Conservation (phyloP, 2,329 filamentous ascomycete genomes). For the Tolypocladium inflatum region DNA sequence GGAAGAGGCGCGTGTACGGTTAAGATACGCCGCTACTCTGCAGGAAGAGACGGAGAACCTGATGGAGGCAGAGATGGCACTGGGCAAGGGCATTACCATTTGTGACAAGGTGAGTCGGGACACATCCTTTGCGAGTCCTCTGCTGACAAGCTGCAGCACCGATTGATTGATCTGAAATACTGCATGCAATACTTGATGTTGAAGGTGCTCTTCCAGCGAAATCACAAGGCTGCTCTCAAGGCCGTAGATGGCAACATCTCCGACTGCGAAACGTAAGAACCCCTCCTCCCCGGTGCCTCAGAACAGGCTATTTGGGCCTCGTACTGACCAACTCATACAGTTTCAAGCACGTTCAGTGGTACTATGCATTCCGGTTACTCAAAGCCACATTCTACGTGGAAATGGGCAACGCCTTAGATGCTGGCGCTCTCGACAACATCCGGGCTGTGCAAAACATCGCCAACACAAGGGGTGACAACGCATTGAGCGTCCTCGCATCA, state of each 20-base stretch:
- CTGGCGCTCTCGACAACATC: slow-evolving; percentile 59
- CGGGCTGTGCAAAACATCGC: slow-evolving; percentile 52
- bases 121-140: neutral
- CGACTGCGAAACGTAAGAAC: slow-evolving; percentile 53
- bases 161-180: slow-evolving; percentile 57
- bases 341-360: slow-evolving; percentile 61
- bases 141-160: slow-evolving; percentile 19
- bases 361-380: slow-evolving; percentile 67
- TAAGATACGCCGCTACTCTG: slow-evolving; percentile 63
- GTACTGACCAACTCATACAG: slow-evolving; percentile 16
- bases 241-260: slow-evolving; percentile 59
- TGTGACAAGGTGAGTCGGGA: slow-evolving; percentile 48
- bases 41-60: slow-evolving; percentile 69
- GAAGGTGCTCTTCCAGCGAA: slow-evolving; percentile 61
- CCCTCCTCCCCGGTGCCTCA: neutral
- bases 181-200: slow-evolving; percentile 66
- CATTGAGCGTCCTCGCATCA: slow-evolving; percentile 55
- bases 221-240: slow-evolving; percentile 63
- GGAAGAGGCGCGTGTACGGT: slow-evolving; percentile 57
- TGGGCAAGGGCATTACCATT: slow-evolving; percentile 62
- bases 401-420: slow-evolving; percentile 49
- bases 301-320: neutral
- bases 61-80: slow-evolving; percentile 60
- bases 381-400: slow-evolving; percentile 62
- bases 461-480: slow-evolving; percentile 48